Evolutionary conservation across 371 early-diverging fungal genomes (phyloP).

Genomic region (Mortierella sp.): DNA sequence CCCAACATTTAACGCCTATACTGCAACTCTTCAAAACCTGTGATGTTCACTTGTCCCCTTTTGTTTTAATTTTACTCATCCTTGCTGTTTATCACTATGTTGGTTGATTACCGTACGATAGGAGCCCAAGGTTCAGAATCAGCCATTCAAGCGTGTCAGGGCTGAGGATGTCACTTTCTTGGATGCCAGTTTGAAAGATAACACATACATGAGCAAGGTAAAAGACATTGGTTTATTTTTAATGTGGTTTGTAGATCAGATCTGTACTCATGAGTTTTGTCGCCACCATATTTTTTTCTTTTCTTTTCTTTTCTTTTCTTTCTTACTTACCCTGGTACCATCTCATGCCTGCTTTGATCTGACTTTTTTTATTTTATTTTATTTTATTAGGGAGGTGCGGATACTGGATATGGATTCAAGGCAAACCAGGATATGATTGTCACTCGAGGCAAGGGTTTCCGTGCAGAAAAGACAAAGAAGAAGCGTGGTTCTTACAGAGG

Average conservation of each 20-base stretch:
- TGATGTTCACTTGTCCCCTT: neutral
- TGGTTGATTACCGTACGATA: slow-evolving; percentile 38
- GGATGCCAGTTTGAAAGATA: slow-evolving; percentile 86
- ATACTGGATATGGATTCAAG: slow-evolving; percentile 87
- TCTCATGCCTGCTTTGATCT: neutral
- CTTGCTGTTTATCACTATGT: neutral
- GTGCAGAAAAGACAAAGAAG: slow-evolving; percentile 97
- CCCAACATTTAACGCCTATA: neutral
- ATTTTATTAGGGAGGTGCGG: slow-evolving; percentile 61
- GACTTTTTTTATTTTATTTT: neutral
- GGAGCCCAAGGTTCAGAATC: slow-evolving; percentile 57
- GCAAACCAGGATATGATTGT: slow-evolving; percentile 93
- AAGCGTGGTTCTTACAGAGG: slow-evolving; percentile 97
- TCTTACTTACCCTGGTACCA: neutral
- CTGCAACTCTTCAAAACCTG: slow-evolving; percentile 4
- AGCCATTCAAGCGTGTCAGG: slow-evolving; percentile 85
- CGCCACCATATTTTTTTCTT: neutral
- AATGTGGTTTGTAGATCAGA: neutral
- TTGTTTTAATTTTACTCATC: neutral
- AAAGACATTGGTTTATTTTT: neutral
- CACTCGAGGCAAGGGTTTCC: slow-evolving; percentile 93
- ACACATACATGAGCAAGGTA: slow-evolving; percentile 77
- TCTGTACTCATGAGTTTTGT: too few relatives aligned
- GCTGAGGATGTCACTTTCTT: slow-evolving; percentile 84
- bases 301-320: neutral